phyloP scores from a whole-genome alignment of 306 rosid species.

The Heteromeles arbutifolia region DNA sequence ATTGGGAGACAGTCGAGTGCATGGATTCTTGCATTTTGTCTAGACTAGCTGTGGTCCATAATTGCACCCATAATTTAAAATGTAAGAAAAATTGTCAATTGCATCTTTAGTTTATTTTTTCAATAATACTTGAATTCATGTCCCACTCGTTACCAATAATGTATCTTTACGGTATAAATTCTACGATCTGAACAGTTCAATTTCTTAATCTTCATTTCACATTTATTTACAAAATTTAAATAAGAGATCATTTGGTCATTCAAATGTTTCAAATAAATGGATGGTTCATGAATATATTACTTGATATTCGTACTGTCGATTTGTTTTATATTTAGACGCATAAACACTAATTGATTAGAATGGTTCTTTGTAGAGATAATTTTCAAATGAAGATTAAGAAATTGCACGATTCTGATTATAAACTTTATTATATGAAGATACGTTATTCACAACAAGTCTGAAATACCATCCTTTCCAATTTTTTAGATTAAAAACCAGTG shows the following conservation, averaged over 20 bases:
- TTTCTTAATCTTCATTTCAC: too few relatives aligned
- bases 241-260: too few relatives aligned
- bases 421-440: background rate
- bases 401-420: background rate
- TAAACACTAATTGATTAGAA: background rate
- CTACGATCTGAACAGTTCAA: too few relatives aligned
- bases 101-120: background rate
- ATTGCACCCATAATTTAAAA: background rate
- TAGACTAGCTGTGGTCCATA: background rate
- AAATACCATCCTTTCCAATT: background rate
- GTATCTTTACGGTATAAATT: too few relatives aligned
- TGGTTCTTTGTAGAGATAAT: background rate
- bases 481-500: background rate
- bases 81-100: background rate
- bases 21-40: slow-evolving; percentile 13
- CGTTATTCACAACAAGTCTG: background rate
- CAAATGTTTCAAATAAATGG: too few relatives aligned
- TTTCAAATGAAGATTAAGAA: background rate
- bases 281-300: background rate
- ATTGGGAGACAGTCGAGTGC: background rate
- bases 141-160: too few relatives aligned
- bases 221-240: too few relatives aligned
- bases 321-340: background rate
- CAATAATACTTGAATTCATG: too few relatives aligned
- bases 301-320: background rate